Conservation (phyloP, 192 early-diverging fungal species). For the Podila horticola region DNA sequence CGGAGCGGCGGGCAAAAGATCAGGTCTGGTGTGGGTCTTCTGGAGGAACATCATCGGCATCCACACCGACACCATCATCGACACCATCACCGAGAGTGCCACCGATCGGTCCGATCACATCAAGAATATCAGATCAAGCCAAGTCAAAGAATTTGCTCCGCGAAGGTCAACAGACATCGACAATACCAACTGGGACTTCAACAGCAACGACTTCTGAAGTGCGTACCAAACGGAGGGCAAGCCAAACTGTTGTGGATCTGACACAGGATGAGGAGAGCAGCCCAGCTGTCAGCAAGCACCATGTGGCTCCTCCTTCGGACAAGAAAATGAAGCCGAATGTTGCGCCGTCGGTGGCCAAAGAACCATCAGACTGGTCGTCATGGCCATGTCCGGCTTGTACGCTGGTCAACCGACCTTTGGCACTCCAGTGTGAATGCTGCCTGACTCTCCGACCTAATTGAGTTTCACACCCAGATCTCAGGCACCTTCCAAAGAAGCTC, state of each 20-base stretch:
- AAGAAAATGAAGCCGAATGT: not conserved
- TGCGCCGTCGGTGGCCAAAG: not conserved
- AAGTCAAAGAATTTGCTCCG: not conserved
- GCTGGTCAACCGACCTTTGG: conserved; percentile 57
- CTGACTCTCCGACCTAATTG: conserved; percentile 24
- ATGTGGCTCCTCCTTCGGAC: not conserved
- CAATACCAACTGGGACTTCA: not conserved
- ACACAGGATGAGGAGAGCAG: too few relatives aligned
- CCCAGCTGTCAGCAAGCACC: too few relatives aligned
- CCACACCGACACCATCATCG: not conserved
- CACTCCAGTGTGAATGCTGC: conserved; percentile 61
- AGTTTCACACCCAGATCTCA: not conserved
- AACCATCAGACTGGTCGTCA: conserved; percentile 3
- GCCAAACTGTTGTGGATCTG: too few relatives aligned
- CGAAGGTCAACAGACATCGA: not conserved
- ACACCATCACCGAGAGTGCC: not conserved
- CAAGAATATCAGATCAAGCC: not conserved
- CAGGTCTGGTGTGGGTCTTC: conserved; percentile 74
- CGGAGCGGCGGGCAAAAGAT: conserved; percentile 72
- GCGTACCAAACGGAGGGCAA: too few relatives aligned
- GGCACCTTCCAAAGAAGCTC: not conserved
- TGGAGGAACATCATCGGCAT: not conserved
- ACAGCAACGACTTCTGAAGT: not conserved
- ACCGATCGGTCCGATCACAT: not conserved
- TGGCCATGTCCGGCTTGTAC: conserved; percentile 71